These are phyloP conservation scores for Cocos nucifera DNA, from an alignment of 176 grass and related monocot species.

Conservation along the genomic window DNA sequence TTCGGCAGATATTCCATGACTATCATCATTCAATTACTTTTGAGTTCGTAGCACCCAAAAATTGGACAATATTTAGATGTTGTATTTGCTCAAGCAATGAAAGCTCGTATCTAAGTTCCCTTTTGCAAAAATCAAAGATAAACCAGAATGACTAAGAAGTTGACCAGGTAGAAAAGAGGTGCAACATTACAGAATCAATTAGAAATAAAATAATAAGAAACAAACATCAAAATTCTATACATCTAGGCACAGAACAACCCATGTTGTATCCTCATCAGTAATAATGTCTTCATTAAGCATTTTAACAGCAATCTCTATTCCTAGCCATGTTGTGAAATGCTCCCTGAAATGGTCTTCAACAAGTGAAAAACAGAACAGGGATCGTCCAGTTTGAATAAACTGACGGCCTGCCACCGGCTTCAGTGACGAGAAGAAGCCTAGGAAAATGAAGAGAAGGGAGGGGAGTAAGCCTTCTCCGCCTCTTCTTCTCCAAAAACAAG, in stretches of 20 bases:
- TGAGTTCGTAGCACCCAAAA: conserved; percentile 90
- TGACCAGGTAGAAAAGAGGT: neutral
- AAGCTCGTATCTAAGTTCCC: conserved; percentile 78
- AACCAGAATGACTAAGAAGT: neutral
- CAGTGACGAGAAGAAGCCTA: too few relatives aligned
- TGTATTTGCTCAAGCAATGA: conserved; percentile 76
- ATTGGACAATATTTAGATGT: conserved; percentile 94
- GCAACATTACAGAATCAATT: too few relatives aligned
- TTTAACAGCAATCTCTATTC: conserved; percentile 83
- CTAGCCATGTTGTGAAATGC: conserved; percentile 86
- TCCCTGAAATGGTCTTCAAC: conserved; percentile 33
- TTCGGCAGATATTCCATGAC: conserved; percentile 95
- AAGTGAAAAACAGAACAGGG: conserved; percentile 12
- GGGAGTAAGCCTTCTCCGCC: too few relatives aligned
- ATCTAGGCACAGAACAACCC: conserved; percentile 38
- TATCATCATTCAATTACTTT: conserved; percentile 96
- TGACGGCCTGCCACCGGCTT: too few relatives aligned
- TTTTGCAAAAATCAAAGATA: conserved; percentile 31
- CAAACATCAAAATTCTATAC: too few relatives aligned
- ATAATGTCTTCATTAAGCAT: conserved; percentile 78
- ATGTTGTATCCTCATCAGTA: conserved; percentile 78
- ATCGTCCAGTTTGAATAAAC: too few relatives aligned
- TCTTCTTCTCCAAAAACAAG: too few relatives aligned
- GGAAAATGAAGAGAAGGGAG: too few relatives aligned
- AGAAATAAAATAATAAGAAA: too few relatives aligned